Evolutionary conservation across 2,329 filamentous ascomycete species (phyloP).

Genomic region (Incumbomyces delicatus): DNA sequence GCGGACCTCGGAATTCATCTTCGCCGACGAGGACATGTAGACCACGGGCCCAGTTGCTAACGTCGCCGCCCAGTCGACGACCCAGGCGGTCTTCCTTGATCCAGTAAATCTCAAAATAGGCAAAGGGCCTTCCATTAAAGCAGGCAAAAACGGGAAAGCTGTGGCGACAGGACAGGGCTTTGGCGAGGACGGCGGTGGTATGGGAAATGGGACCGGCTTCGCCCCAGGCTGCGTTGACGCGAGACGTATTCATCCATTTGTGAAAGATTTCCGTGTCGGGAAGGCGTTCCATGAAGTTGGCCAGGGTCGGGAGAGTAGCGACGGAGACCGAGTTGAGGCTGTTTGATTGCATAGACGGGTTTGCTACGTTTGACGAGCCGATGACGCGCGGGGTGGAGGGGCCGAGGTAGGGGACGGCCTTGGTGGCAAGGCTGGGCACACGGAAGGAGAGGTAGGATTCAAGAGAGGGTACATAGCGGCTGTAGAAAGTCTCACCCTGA

Average conservation of each 20-base stretch:
- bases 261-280: constrained; percentile 62
- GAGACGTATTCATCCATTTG: constrained; percentile 78
- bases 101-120: constrained; percentile 98
- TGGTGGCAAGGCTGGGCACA: constrained; percentile 60
- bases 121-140: constrained; percentile 92
- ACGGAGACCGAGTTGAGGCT: constrained; percentile 21
- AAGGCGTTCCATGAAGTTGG: constrained; percentile 37
- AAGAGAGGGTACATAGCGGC: constrained; percentile 71
- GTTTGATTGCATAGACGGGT: constrained; percentile 7
- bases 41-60: constrained; percentile 75
- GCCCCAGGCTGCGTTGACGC: constrained; percentile 81
- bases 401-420: constrained; percentile 49
- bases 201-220: constrained; percentile 45
- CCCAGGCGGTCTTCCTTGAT: constrained; percentile 83
- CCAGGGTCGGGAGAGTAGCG: constrained; percentile 25
- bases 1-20: constrained; percentile 75
- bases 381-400: constrained; percentile 31
- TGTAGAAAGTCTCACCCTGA: constrained; percentile 87
- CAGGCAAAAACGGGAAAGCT: constrained; percentile 85
- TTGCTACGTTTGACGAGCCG: neutral
- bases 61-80: constrained; percentile 52
- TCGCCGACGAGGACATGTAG: constrained; percentile 85
- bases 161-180: constrained; percentile 56
- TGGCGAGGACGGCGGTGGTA: constrained; percentile 59
- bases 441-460: constrained; percentile 83